Evolutionary conservation across 495 filamentous ascomycete genomes (phyloP), one percentile per base, ranked within the genome.

Genomic region (Trypethelium eluteriae): DNA sequence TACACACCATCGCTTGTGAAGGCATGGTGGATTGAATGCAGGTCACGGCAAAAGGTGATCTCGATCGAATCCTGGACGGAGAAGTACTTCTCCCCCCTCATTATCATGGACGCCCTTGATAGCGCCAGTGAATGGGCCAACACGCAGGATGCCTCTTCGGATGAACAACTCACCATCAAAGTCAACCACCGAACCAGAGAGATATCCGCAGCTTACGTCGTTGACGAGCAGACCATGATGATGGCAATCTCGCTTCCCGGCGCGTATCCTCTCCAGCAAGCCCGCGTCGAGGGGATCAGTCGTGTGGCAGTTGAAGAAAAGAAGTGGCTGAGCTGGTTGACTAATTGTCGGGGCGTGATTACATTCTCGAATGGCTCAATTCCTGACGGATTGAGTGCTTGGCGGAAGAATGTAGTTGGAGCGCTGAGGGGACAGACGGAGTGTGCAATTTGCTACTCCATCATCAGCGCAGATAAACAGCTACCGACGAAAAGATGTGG

Each of bases 401-500:
- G 93, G 83, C 82, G 89, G 38, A 83, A 85, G 63, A 96, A 97
- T 75, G 86, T 98, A 1, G 83, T 85, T 14, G 90, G 90, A 1
- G 88, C 92, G 11, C 80, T 99, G 68, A 93, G 96, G 78, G 93
- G 91, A 2, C 92, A 98, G 74, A 92, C 84, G 12, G 94, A 98
- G 79, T 99, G 94, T 73, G 90, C 94, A 3, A 98, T 98, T 74
- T 98, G 94, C 79, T 98, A 97, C 78, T 91, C 87, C 57, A 92
- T 98, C 70, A 88, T 98, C 64, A 88, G 89, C 38, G 85, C 83
- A 16, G 92, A 96, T 74, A 90, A 89, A 80, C 87, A 88, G 76
- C 83, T 95, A 69, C 94, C 95, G 1, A 92, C 89, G 73, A 97
- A 96, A 78, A 81, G 85, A 59, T 99, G 95, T 78, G 82, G 83